Evolutionary conservation across 257 asterid species (phyloP).

Genomic region (Solanum lycopersicoides): DNA sequence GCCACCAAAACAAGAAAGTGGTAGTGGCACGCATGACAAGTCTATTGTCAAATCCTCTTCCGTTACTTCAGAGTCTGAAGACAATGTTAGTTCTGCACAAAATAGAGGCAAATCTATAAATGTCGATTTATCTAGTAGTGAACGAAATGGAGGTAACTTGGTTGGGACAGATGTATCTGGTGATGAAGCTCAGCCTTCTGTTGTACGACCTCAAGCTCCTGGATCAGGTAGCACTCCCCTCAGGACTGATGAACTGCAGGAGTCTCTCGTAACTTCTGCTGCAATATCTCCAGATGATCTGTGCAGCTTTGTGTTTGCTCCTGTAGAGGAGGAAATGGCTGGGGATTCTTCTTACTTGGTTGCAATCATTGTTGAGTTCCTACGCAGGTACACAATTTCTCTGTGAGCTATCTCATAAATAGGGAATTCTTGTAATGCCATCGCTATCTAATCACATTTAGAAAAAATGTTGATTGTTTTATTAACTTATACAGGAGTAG

Average conservation of each 20-base stretch:
- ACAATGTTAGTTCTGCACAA: conserved; percentile 15
- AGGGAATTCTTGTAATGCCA: neutral
- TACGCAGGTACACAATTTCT: conserved; percentile 51
- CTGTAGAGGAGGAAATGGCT: conserved; percentile 82
- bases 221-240: conserved; percentile 28
- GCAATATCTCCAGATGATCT: conserved; percentile 64
- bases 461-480: neutral
- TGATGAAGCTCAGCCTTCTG: conserved; percentile 27
- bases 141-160: conserved; percentile 18
- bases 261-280: conserved; percentile 55
- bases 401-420: neutral
- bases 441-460: neutral
- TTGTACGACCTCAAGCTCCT: conserved; percentile 31
- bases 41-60: conserved; percentile 19
- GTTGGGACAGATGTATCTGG: conserved; percentile 23
- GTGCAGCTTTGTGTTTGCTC: conserved; percentile 53
- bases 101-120: conserved; percentile 8
- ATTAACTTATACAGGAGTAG: neutral
- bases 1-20: conserved; percentile 24
- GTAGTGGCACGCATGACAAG: conserved; percentile 22
- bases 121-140: conserved; percentile 28
- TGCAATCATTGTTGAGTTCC: conserved; percentile 73
- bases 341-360: conserved; percentile 84
- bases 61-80: conserved; percentile 49
- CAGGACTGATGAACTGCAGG: conserved; percentile 39